Evolutionary conservation across 352 stramenopile species (phyloP), one percentile per base, ranked within the genome.

Genomic region (Phytophthora macrochlamydospora): DNA sequence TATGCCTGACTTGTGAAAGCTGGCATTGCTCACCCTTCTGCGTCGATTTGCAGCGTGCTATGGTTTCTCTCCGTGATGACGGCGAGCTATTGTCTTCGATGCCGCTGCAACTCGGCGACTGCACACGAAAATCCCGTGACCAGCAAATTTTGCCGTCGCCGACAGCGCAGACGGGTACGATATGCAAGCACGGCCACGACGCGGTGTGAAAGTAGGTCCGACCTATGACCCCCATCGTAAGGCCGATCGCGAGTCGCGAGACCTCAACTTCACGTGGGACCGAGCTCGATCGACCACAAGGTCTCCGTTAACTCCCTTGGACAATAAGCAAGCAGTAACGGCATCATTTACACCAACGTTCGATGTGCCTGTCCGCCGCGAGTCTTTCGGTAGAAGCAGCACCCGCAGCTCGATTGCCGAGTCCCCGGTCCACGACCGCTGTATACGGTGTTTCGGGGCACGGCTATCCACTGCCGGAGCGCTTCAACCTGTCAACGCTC

Each of bases 211-310:
- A 40, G 35, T 40, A 40, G 35, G 35, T 40, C 35, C 35, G 35
- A 6, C 35, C 35, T 40, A n/a, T 40, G 35, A 40, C 35, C 35
- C 35, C 35, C 6, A 40, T 40, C 35, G 35, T 40, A 40, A 40
- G 9, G 35, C 35, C 0, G 35, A 11, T 40, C 35, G 35, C 35
- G 6, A 40, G 35, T 40, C 6, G 35, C 35, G 9, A 11, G 35
- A 11, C 35, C 58, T 64, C 65, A 68, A 68, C 65, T 68, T 48
- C 65, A 68, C 59, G 58, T 71, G 64, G 58, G 58, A 63, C 64
- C 52, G 45, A 48, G 1, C 35, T 40, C 9, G 35, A 11, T 40
- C 5, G 29, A n/a, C 13, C 43, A 9, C 18, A n/a, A 28, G 43
- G 43, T 50, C n/a, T 50, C 14, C 38, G 35, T 0, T 40, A 40